These are phyloP conservation scores for Cucumis melo DNA, from an alignment of 306 rosid species.

Conservation along the genomic window DNA sequence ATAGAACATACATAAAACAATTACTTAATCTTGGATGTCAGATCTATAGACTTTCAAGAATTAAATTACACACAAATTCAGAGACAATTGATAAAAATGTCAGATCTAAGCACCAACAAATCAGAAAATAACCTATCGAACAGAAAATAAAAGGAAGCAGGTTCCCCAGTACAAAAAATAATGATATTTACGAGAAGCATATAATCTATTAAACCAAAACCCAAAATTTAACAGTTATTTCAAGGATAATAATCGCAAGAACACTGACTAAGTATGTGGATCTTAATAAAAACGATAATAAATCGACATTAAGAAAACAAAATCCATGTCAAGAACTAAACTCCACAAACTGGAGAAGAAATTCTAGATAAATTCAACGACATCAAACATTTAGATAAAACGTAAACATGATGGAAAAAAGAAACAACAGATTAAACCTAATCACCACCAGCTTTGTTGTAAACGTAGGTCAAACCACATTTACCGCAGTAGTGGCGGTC, in stretches of 20 bases:
- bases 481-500: slow-evolving; percentile 94
- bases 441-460: slow-evolving; percentile 71
- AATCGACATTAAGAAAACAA: not conserved
- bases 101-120: not conserved
- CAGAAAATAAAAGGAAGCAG: not conserved
- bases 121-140: not conserved
- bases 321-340: slow-evolving; percentile 4
- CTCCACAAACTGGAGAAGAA: not conserved
- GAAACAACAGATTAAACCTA: slow-evolving; percentile 6
- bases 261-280: not conserved
- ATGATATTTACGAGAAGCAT: not conserved
- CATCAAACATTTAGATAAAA: not conserved
- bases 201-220: not conserved
- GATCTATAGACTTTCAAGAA: not conserved
- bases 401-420: not conserved
- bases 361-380: not conserved
- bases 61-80: too few species aligned
- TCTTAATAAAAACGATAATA: not conserved
- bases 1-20: not conserved
- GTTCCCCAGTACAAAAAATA: not conserved
- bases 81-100: not conserved
- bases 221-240: not conserved
- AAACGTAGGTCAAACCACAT: slow-evolving; percentile 81
- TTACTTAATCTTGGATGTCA: not conserved
- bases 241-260: not conserved